Evolutionary conservation across 768 basidiomycete genomes (phyloP).

Genomic region (Agaricus bisporus): DNA sequence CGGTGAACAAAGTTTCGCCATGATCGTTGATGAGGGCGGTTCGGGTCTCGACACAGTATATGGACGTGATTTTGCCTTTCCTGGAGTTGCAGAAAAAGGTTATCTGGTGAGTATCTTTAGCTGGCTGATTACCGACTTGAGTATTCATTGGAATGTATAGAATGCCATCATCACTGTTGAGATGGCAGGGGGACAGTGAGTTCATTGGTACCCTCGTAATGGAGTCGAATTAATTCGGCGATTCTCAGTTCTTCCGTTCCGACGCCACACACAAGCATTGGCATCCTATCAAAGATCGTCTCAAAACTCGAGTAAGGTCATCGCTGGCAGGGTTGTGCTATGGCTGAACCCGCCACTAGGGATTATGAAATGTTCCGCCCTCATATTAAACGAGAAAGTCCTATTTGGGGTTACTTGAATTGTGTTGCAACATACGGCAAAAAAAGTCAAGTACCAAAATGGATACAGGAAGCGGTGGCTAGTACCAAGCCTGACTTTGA

Average conservation of each 20-base stretch:
- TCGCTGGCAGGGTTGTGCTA: neutral
- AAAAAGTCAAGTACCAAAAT: slow-evolving; percentile 14
- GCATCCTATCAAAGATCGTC: slow-evolving; percentile 25
- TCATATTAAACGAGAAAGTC: slow-evolving; percentile 17
- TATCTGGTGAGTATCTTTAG: slow-evolving; percentile 16
- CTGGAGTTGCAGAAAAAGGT: slow-evolving; percentile 27
- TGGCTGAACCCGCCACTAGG: slow-evolving; percentile 8
- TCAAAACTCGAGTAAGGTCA: slow-evolving; percentile 19
- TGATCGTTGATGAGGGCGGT: slow-evolving; percentile 29
- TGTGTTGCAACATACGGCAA: slow-evolving; percentile 21
- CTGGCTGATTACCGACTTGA: neutral
- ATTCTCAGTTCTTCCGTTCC: slow-evolving; percentile 21
- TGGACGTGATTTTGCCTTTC: slow-evolving; percentile 22
- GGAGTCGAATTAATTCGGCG: neutral
- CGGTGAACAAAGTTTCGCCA: slow-evolving; percentile 22
- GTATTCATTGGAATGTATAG: slow-evolving; percentile 12
- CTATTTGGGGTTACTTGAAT: slow-evolving; percentile 24
- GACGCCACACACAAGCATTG: slow-evolving; percentile 22
- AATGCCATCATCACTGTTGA: slow-evolving; percentile 22
- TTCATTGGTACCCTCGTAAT: neutral
- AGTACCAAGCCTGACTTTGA: slow-evolving; percentile 18
- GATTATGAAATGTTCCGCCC: slow-evolving; percentile 22
- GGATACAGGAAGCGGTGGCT: slow-evolving; percentile 19
- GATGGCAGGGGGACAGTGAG: slow-evolving; percentile 27
- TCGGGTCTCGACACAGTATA: slow-evolving; percentile 20